Conservation (phyloP, 352 stramenopile genomes). For the Phytophthora tentaculata region DNA sequence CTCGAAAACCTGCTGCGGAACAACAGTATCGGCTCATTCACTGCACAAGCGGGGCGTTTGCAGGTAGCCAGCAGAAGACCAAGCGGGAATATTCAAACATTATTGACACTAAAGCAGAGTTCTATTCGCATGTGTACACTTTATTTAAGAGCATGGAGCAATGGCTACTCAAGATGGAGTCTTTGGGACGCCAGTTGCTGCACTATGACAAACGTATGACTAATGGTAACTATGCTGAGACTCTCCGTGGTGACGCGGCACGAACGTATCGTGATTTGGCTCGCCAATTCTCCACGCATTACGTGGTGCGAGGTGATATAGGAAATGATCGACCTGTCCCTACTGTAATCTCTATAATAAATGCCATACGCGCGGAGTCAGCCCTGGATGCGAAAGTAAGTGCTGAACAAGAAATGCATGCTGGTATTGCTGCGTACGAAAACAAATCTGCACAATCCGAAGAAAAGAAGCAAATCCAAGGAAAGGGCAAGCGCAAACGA, state of each 20-base stretch:
- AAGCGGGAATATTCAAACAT: conserved; percentile 23
- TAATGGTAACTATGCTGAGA: conserved; percentile 18
- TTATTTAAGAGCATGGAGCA: conserved; percentile 10
- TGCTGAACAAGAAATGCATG: conserved; percentile 6
- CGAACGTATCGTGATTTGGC: conserved; percentile 15
- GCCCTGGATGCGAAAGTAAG: conserved; percentile 13
- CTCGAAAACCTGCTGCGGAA: too few relatives aligned
- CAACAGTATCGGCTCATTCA: too few relatives aligned
- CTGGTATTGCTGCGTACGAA: conserved; percentile 11
- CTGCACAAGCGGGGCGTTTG: too few relatives aligned
- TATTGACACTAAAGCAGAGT: conserved; percentile 12
- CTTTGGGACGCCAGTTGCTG: conserved; percentile 4
- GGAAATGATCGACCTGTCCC: conserved; percentile 1
- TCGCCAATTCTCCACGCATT: conserved; percentile 17
- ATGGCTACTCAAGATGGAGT: conserved; percentile 16
- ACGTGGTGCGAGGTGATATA: conserved; percentile 9
- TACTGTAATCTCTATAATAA: conserved; percentile 12
- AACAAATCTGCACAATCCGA: neutral
- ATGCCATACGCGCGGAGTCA: conserved; percentile 8
- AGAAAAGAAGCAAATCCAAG: neutral
- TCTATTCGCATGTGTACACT: conserved; percentile 14
- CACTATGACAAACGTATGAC: conserved; percentile 10
- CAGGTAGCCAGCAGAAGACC: too few relatives aligned
- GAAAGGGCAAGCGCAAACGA: conserved; percentile 11
- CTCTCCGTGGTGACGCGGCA: conserved; percentile 4